Base-by-base conservation (phyloP, 768 basidiomycete species). In the Calocybe indica region DNA sequence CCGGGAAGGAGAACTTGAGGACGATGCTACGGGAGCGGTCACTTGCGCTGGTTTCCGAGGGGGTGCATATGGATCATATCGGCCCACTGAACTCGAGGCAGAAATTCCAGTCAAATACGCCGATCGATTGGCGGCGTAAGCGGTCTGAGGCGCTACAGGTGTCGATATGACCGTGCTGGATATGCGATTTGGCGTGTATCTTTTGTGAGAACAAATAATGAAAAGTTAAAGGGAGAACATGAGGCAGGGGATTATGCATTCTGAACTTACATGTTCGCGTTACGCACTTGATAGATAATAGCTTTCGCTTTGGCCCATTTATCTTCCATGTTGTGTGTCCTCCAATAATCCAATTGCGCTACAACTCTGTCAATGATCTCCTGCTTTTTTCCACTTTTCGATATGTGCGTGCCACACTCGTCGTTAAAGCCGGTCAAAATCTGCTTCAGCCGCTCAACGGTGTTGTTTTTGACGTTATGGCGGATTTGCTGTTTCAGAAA, bases 371-470 rank as follows among this genome's bases (percentile, higher is more conserved):
- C 86, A 60, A 91, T 89, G 40, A 92, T 76, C 32, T 92, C 91
- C 56, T 89, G 85, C 61, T 92, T 92, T 70, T 87, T 91, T 28
- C 90, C 90, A 8, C 86, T 75, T 64, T 88, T 89, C 46, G 78
- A 71, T 29, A 90, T 69, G 55, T 76, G 74, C 4, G 79, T 78
- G 45, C 68, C 67, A 59, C 88, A 90, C 62, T 89, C 83, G 34
- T 88, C 86, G 68, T 89, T 90, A 55, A 92, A 73, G 22, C 83
- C 84, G 35, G 72, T 64, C 48, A 92, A 71, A 55, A 92, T 88
- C 60, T 85, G 83, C 64, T 92, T 92, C 53, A 92, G 79, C 65
- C 74, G 82, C 64, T 91, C 89, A 53, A 92, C 91, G 6, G 88
- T 92, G 66, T 91, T 86, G 62, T 73, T 74, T 66, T 78, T 80